Evolutionary conservation across 2,329 filamentous ascomycete genomes (phyloP).

Genomic region (Nemania abortiva): DNA sequence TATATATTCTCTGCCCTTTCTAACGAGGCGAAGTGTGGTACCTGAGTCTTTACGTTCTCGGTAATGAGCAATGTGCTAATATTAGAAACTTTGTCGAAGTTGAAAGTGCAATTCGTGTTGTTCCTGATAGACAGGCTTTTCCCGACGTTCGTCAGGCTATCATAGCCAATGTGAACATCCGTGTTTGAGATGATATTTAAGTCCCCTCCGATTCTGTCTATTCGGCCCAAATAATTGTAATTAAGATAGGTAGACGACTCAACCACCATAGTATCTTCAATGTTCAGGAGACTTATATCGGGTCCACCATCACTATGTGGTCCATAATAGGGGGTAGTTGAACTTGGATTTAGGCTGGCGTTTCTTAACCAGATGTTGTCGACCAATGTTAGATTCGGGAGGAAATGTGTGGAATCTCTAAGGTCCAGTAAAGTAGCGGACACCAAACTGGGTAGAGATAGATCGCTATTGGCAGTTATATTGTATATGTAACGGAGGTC

Average conservation of each 20-base stretch:
- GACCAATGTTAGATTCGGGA: neutral
- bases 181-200: constrained; percentile 6
- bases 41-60: constrained; percentile 22
- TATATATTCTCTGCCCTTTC: constrained; percentile 24
- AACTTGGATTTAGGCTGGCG: neutral
- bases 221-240: neutral
- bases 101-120: constrained; percentile 32
- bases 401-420: neutral
- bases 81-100: constrained; percentile 3
- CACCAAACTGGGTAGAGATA: neutral
- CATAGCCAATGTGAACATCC: neutral
- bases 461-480: neutral
- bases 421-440: neutral
- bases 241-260: neutral
- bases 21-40: constrained; percentile 18
- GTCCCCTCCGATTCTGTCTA: neutral
- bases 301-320: neutral
- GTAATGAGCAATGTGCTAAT: constrained; percentile 12
- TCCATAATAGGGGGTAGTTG: neutral
- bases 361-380: neutral
- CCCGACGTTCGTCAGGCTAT: neutral
- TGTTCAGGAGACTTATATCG: neutral
- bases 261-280: neutral
- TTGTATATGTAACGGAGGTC: neutral
- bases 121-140: neutral